Evolutionary conservation across 1,284 basidiomycete species (phyloP).

Genomic region (Athelia psychrophila): DNA sequence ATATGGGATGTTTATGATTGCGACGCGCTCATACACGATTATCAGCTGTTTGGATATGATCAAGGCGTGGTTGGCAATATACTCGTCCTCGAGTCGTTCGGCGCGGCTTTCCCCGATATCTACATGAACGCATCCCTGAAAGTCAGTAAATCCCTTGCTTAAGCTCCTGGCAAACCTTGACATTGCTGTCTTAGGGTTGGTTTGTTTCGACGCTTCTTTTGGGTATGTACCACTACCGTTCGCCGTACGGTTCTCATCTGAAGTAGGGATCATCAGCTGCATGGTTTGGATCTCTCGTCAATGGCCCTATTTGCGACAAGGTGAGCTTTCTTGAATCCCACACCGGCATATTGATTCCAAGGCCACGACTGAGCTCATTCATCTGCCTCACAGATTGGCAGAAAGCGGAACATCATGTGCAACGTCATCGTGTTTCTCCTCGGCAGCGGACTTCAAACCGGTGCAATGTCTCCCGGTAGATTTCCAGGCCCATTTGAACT

Average conservation of each 20-base stretch:
- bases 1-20: not conserved
- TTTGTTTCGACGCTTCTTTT: slow-evolving; percentile 27
- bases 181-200: slow-evolving; percentile 20
- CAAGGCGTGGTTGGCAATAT: slow-evolving; percentile 33
- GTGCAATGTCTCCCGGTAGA: slow-evolving; percentile 19
- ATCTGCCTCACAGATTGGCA: slow-evolving; percentile 19
- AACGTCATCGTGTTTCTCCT: slow-evolving; percentile 28
- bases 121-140: slow-evolving; percentile 25
- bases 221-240: slow-evolving; percentile 16
- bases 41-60: slow-evolving; percentile 29
- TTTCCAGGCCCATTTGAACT: not conserved
- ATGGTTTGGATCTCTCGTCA: slow-evolving; percentile 27
- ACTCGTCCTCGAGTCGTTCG: slow-evolving; percentile 30
- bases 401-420: slow-evolving; percentile 26
- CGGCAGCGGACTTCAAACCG: slow-evolving; percentile 28
- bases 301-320: slow-evolving; percentile 30
- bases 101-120: slow-evolving; percentile 27
- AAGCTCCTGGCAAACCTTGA: not conserved
- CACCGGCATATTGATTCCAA: too few species aligned
- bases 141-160: slow-evolving; percentile 9
- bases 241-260: not conserved
- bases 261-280: slow-evolving; percentile 17
- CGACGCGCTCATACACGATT: not conserved
- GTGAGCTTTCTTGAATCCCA: slow-evolving; percentile 9
- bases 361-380: not conserved